Evolutionary conservation across 164 flowering plant species (phyloP).

Genomic region (Santalum album): DNA sequence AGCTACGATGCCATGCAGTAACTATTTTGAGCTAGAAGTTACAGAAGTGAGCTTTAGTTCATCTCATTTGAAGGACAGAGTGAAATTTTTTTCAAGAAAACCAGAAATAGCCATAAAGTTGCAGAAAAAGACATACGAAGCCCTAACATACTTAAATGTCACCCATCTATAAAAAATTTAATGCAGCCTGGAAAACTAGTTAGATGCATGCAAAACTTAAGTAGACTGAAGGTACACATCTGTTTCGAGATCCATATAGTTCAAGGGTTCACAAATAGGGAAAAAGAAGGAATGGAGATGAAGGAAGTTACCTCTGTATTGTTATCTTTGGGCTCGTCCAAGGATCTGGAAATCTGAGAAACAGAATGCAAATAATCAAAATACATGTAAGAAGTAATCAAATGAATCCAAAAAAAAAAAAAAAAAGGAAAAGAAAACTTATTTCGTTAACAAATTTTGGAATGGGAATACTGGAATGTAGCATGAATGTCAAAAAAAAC

Average conservation of each 20-base stretch:
- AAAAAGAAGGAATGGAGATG: background rate
- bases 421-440: too few relatives aligned
- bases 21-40: too few relatives aligned
- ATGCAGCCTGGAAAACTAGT: background rate
- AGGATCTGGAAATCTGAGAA: constrained; percentile 45
- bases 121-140: too few relatives aligned
- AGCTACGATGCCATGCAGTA: too few relatives aligned
- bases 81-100: too few relatives aligned
- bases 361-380: background rate
- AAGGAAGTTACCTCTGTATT: constrained; percentile 40
- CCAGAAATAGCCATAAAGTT: too few relatives aligned
- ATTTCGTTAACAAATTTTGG: background rate
- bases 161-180: background rate
- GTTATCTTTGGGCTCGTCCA: constrained; percentile 42
- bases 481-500: constrained; percentile 11
- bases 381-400: background rate
- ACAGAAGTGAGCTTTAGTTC: too few relatives aligned
- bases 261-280: background rate
- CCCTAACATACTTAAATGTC: too few relatives aligned
- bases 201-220: background rate
- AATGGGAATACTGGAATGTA: background rate
- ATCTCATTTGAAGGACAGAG: too few relatives aligned
- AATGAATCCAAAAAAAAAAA: too few relatives aligned
- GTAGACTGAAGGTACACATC: background rate
- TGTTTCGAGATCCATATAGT: background rate